Conservation (phyloP, 2,329 filamentous ascomycete genomes). For the Cladosporium sp. region DNA sequence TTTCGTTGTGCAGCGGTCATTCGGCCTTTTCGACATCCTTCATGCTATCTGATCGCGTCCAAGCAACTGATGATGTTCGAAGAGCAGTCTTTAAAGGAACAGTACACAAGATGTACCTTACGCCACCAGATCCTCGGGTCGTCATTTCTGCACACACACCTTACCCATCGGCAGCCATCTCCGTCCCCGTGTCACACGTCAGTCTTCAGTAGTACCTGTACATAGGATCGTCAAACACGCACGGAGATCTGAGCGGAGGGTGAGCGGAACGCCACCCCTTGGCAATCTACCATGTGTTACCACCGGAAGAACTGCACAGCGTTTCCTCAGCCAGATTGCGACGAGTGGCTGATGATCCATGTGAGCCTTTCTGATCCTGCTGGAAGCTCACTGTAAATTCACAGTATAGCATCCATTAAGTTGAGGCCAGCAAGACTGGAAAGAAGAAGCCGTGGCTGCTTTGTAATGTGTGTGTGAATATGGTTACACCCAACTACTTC, state of each 20-base stretch:
- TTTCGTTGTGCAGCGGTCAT: background rate
- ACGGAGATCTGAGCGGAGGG: background rate
- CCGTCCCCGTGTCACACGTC: background rate
- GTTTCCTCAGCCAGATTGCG: no score
- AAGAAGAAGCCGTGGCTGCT: slow-evolving; percentile 4
- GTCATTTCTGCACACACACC: background rate
- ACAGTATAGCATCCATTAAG: background rate
- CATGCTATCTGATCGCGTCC: no score
- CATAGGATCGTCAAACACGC: background rate
- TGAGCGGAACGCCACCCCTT: background rate
- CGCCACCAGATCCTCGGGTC: background rate
- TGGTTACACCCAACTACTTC: slow-evolving; percentile 17
- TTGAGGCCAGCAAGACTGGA: background rate
- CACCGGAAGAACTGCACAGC: background rate
- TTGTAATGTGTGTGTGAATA: slow-evolving; percentile 5
- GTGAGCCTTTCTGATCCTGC: background rate
- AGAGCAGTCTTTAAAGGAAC: no score
- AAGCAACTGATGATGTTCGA: no score
- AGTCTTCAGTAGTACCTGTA: background rate
- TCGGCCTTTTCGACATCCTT: background rate
- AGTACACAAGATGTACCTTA: background rate
- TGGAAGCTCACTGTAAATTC: background rate
- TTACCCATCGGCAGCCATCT: background rate
- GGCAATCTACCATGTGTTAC: background rate
- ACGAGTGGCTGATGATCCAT: background rate